A percentile compares a stretch with the other conserved stretches of the same genome.
Evolutionary conservation across 1,284 basidiomycete genomes (phyloP).

Genomic region (Trichosporon ovoides): DNA sequence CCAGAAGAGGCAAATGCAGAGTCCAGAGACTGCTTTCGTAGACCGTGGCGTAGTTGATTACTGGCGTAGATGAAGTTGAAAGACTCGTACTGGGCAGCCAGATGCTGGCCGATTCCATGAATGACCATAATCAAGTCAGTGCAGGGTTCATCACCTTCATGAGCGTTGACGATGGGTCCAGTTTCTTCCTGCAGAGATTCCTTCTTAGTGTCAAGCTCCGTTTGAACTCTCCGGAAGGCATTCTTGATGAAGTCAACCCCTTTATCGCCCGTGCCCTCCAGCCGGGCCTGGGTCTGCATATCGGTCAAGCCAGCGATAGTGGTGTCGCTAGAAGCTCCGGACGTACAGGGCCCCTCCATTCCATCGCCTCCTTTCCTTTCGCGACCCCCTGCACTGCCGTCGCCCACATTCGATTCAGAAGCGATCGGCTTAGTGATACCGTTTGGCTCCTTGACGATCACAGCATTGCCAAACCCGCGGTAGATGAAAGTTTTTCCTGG

Average conservation of each 20-base stretch:
- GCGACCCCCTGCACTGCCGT: background rate
- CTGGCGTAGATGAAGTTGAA: constrained; percentile 54
- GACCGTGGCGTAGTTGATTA: constrained; percentile 51
- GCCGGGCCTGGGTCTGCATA: background rate
- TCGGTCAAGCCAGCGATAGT: background rate
- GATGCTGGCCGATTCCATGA: constrained; percentile 53
- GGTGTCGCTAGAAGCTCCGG: background rate
- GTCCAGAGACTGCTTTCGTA: constrained; percentile 49
- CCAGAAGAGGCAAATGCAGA: constrained; percentile 51
- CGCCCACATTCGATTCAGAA: background rate
- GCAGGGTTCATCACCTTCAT: constrained; percentile 45
- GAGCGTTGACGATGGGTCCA: constrained; percentile 37
- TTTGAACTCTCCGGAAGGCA: constrained; percentile 4
- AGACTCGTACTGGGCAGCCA: constrained; percentile 52
- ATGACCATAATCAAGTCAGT: constrained; percentile 53
- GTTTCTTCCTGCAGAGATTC: constrained; percentile 42
- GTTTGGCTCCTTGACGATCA: constrained; percentile 18
- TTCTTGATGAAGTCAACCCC: background rate
- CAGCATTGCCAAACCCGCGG: constrained; percentile 50
- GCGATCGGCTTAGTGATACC: background rate
- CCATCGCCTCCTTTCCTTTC: background rate
- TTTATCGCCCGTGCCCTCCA: background rate
- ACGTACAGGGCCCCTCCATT: too few species aligned
- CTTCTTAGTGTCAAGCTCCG: constrained; percentile 11
- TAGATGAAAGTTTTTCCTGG: constrained; percentile 50